phyloP scores from a whole-genome alignment of 495 filamentous ascomycete genomes.

The Lindgomyces ingoldianus region DNA sequence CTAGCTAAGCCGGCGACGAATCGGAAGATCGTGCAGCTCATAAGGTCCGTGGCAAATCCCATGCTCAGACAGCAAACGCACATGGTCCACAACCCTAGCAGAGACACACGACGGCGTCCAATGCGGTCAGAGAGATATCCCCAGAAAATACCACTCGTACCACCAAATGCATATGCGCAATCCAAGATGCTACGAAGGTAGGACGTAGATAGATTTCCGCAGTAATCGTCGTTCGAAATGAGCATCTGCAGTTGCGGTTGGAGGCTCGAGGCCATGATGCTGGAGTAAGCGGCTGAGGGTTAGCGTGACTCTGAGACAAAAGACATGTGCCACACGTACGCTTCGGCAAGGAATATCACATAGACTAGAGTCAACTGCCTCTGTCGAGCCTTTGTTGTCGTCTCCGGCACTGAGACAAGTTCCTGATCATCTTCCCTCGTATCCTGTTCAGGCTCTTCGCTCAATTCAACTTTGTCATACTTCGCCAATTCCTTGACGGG shows the following conservation, averaged over 20 bases:
- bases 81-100: conserved; percentile 47
- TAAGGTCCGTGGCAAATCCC: conserved; percentile 49
- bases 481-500: conserved; percentile 41
- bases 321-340: conserved; percentile 23
- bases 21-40: conserved; percentile 48
- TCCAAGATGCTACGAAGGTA: conserved; percentile 51
- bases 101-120: conserved; percentile 46
- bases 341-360: conserved; percentile 42
- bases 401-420: neutral
- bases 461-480: conserved; percentile 36
- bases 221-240: conserved; percentile 46
- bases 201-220: conserved; percentile 47
- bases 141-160: conserved; percentile 49
- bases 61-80: conserved; percentile 47
- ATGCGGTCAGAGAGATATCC: conserved; percentile 47
- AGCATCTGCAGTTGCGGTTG: conserved; percentile 51
- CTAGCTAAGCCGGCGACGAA: conserved; percentile 48
- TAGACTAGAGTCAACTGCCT: conserved; percentile 38
- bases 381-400: conserved; percentile 9
- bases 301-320: conserved; percentile 2
- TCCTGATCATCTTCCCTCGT: conserved; percentile 12
- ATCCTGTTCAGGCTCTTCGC: conserved; percentile 30
- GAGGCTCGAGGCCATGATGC: conserved; percentile 51
- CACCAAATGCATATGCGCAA: conserved; percentile 52
- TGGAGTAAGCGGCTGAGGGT: conserved; percentile 17